A percentile compares a stretch with the other conserved stretches of the same genome.
These are phyloP conservation scores for Beauveria sp. DNA, from an alignment of 2,329 filamentous ascomycete genomes.

Conservation along the genomic window DNA sequence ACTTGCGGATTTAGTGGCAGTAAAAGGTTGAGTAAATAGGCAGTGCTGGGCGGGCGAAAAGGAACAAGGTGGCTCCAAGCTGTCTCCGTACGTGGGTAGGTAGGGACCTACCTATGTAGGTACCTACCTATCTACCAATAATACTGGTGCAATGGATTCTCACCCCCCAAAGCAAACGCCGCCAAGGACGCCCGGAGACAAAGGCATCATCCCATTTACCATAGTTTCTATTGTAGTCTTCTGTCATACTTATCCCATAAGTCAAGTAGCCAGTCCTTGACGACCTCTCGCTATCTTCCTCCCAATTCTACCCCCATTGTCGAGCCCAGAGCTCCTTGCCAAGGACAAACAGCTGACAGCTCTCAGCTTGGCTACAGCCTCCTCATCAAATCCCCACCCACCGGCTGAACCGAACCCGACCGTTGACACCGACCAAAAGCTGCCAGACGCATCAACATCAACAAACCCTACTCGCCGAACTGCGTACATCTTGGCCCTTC, in stretches of 20 bases:
- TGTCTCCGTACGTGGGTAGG: too few species aligned
- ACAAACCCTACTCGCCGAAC: not conserved
- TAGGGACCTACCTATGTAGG: not conserved
- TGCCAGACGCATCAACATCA: not conserved
- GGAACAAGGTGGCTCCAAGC: not conserved
- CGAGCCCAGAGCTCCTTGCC: too few species aligned
- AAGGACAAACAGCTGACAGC: not conserved
- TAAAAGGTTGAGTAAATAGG: too few species aligned
- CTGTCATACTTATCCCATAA: too few species aligned
- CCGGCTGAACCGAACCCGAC: conserved; percentile 5
- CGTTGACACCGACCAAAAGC: not conserved
- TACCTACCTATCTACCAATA: not conserved
- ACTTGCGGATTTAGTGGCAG: not conserved
- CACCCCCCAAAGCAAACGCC: not conserved
- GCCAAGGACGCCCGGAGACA: not conserved
- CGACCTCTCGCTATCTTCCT: too few species aligned
- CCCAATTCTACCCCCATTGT: too few species aligned
- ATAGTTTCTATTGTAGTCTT: too few species aligned
- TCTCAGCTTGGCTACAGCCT: conserved; percentile 1
- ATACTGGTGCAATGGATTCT: too few species aligned
- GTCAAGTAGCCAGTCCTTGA: too few species aligned
- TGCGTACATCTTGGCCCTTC: not conserved
- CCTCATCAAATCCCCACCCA: not conserved
- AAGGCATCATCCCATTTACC: not conserved
- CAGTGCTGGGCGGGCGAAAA: too few species aligned